These are phyloP conservation scores for Xylaria sp. DNA, from an alignment of 2,329 filamentous ascomycete genomes.

Conservation along the genomic window DNA sequence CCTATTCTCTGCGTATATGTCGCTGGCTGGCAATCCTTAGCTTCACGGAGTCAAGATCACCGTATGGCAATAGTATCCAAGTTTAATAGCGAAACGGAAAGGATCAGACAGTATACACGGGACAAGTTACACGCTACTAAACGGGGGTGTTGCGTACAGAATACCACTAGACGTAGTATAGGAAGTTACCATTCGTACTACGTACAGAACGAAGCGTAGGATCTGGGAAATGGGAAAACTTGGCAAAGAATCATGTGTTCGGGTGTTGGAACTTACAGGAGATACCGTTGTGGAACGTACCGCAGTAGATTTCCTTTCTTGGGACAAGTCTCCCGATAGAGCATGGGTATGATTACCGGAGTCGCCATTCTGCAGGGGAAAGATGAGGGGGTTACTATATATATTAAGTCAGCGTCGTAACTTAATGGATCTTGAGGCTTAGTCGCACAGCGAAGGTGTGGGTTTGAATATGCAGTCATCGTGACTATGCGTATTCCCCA, in stretches of 20 bases:
- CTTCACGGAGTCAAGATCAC: not conserved
- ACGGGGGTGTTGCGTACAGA: not conserved
- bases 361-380: not conserved
- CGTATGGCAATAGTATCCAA: not conserved
- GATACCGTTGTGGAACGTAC: not conserved
- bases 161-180: too few species aligned
- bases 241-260: slow-evolving; percentile 17
- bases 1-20: not conserved
- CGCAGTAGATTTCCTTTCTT: not conserved
- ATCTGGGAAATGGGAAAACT: not conserved
- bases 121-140: slow-evolving; percentile 8
- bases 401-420: slow-evolving; percentile 13
- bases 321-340: not conserved
- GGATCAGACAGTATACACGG: not conserved
- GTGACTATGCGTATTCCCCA: slow-evolving; percentile 10
- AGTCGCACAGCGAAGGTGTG: slow-evolving; percentile 5
- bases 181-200: not conserved
- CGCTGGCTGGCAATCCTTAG: not conserved
- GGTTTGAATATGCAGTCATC: slow-evolving; percentile 17
- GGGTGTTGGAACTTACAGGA: not conserved
- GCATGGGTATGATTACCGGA: not conserved
- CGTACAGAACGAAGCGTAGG: not conserved
- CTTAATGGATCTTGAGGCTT: not conserved
- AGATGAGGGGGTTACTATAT: not conserved
- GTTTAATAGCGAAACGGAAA: slow-evolving; percentile 2